These are phyloP conservation scores for Ophryocystis elektroscirrha DNA, from an alignment of 169 alveolate genomes.

Conservation along the genomic window DNA sequence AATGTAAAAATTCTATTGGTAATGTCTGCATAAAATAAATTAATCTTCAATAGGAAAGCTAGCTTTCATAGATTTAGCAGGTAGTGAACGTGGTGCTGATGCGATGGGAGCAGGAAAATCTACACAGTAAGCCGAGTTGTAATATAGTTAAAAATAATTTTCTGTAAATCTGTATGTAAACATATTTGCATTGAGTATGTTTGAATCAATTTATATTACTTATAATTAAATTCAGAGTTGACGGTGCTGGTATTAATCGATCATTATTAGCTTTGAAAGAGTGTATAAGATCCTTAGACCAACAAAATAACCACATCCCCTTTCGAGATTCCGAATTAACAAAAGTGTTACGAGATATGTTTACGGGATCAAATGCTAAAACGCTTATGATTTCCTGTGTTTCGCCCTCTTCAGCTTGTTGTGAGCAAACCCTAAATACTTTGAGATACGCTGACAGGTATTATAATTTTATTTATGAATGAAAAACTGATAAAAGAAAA, in stretches of 20 bases:
- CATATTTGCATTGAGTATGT: too few species aligned
- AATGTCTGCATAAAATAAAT: too few species aligned
- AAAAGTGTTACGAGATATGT: slow-evolving; percentile 68
- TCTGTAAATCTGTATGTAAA: neutral
- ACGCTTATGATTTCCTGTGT: slow-evolving; percentile 95
- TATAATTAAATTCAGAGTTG: slow-evolving; percentile 33
- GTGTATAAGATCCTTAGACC: slow-evolving; percentile 96
- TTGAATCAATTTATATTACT: too few species aligned
- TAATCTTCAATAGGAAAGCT: slow-evolving; percentile 63
- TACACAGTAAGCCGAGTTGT: slow-evolving; percentile 42
- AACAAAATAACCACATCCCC: slow-evolving; percentile 87
- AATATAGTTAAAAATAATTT: neutral
- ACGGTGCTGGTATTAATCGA: slow-evolving; percentile 96
- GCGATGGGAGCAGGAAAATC: slow-evolving; percentile 73
- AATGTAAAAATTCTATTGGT: too few species aligned
- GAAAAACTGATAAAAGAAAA: too few species aligned
- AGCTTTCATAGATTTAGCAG: slow-evolving; percentile 90
- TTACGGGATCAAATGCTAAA: slow-evolving; percentile 74
- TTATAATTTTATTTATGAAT: too few species aligned
- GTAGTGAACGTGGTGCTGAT: slow-evolving; percentile 96
- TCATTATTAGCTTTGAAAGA: slow-evolving; percentile 90
- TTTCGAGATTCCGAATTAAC: slow-evolving; percentile 92
- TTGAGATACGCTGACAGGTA: slow-evolving; percentile 82
- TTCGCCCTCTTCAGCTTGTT: slow-evolving; percentile 77
- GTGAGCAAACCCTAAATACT: slow-evolving; percentile 95